A percentile compares a stretch with the other conserved stretches of the same genome.
Conservation (phyloP, 257 asterid genomes). For the Nicotiana benthamiana region DNA sequence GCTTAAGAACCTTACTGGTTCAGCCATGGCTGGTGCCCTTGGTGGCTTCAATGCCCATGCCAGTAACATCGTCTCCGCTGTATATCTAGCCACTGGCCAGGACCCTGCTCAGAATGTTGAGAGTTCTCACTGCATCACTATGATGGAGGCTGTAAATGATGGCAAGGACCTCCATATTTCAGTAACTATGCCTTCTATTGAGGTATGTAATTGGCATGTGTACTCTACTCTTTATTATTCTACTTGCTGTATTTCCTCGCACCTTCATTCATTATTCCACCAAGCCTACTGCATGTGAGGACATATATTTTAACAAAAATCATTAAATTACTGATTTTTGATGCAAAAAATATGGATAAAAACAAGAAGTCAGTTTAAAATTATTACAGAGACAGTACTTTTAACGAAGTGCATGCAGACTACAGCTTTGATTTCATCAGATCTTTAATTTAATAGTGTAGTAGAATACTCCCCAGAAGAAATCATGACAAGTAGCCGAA, state of each 20-base stretch:
- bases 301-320: not conserved
- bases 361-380: not conserved
- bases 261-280: not conserved
- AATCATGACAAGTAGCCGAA: conserved; percentile 2
- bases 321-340: not conserved
- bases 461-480: not conserved
- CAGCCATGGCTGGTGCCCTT: conserved; percentile 51
- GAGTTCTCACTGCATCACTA: conserved; percentile 49
- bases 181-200: conserved; percentile 53
- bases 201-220: conserved; percentile 20
- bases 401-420: not conserved
- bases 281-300: not conserved
- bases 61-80: conserved; percentile 42
- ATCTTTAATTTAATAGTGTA: not conserved
- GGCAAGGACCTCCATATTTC: conserved; percentile 52
- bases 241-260: not conserved
- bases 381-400: not conserved
- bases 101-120: conserved; percentile 55
- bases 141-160: conserved; percentile 45
- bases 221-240: not conserved
- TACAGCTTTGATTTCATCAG: conserved; percentile 7
- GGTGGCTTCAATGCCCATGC: conserved; percentile 61
- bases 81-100: conserved; percentile 47
- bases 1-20: conserved; percentile 44
- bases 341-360: not conserved